Conservation (phyloP, 169 alveolate genomes). For the Neospora caninum region DNA sequence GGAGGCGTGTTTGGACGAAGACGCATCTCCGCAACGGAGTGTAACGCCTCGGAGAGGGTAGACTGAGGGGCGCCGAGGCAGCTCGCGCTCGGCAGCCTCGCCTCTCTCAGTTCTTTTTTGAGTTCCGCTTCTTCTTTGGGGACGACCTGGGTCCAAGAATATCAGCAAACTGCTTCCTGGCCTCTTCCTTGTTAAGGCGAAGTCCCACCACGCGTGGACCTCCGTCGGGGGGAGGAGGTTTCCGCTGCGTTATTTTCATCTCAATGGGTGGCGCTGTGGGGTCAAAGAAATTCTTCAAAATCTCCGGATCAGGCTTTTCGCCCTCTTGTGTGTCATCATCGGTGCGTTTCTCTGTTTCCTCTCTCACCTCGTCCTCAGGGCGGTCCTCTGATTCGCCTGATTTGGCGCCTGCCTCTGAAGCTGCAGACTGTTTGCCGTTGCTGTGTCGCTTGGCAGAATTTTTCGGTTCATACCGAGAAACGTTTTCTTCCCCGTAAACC, state of each 20-base stretch:
- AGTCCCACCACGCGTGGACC: conserved; percentile 20
- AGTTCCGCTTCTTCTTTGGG: too few species aligned
- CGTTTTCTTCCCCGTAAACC: not conserved
- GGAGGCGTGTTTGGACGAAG: too few species aligned
- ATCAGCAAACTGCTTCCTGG: not conserved
- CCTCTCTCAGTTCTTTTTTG: too few species aligned
- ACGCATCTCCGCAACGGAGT: too few species aligned
- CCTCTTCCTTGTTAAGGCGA: conserved; percentile 10
- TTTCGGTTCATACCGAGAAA: not conserved
- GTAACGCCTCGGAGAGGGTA: too few species aligned
- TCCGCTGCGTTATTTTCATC: not conserved
- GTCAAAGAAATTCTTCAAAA: conserved; percentile 8
- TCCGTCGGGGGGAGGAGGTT: conserved; percentile 11
- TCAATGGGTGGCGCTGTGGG: conserved; percentile 23
- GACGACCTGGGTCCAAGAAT: not conserved
- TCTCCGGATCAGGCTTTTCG: not conserved
- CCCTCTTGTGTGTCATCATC: not conserved
- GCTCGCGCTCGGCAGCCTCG: too few species aligned
- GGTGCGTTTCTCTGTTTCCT: not conserved
- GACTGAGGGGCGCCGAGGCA: too few species aligned
- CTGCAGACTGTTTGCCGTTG: too few species aligned
- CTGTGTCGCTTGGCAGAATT: not conserved
- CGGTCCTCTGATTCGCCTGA: not conserved
- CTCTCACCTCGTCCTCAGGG: not conserved
- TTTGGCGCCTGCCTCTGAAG: not conserved